Evolutionary conservation across 345 rosid species (phyloP).

Genomic region (Brassica cretica): DNA sequence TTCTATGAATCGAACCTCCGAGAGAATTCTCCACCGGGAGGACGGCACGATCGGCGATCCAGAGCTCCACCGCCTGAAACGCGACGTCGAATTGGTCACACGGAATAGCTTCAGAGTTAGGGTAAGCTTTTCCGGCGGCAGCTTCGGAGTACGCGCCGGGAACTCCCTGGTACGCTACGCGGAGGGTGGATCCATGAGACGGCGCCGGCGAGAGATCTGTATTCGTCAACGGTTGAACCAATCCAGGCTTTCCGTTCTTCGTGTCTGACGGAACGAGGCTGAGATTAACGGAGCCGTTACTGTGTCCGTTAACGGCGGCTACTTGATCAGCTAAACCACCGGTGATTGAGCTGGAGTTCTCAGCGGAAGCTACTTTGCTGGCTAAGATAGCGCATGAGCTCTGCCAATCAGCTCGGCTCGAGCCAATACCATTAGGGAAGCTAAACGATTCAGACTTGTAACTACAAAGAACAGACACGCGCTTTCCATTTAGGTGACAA

Average conservation of each 20-base stretch:
- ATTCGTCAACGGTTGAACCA: slow-evolving; percentile 61
- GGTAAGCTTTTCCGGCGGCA: slow-evolving; percentile 93
- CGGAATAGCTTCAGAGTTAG: slow-evolving; percentile 88
- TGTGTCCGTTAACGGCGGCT: slow-evolving; percentile 62
- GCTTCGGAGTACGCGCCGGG: slow-evolving; percentile 98
- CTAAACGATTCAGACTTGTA: slow-evolving; percentile 53
- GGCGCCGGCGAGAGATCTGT: slow-evolving; percentile 88
- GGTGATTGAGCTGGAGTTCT: slow-evolving; percentile 36
- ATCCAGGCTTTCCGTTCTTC: slow-evolving; percentile 35
- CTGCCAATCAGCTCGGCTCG: slow-evolving; percentile 73
- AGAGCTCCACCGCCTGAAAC: slow-evolving; percentile 83
- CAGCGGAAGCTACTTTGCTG: slow-evolving; percentile 57
- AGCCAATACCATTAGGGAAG: slow-evolving; percentile 55
- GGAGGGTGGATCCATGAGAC: slow-evolving; percentile 75
- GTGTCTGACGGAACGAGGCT: slow-evolving; percentile 57
- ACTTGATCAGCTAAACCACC: slow-evolving; percentile 42
- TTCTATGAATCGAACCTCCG: slow-evolving; percentile 93
- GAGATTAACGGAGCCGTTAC: slow-evolving; percentile 45
- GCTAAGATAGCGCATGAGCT: slow-evolving; percentile 85
- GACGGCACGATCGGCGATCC: slow-evolving; percentile 96
- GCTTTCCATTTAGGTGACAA: slow-evolving; percentile 12
- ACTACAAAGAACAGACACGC: slow-evolving; percentile 33
- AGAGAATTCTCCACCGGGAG: slow-evolving; percentile 91
- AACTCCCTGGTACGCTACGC: slow-evolving; percentile 86
- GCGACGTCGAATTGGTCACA: slow-evolving; percentile 97